A percentile compares a stretch with the other conserved stretches of the same genome.
Conservation (phyloP, 2,329 filamentous ascomycete genomes). For the Nigrospora sphaerica region DNA sequence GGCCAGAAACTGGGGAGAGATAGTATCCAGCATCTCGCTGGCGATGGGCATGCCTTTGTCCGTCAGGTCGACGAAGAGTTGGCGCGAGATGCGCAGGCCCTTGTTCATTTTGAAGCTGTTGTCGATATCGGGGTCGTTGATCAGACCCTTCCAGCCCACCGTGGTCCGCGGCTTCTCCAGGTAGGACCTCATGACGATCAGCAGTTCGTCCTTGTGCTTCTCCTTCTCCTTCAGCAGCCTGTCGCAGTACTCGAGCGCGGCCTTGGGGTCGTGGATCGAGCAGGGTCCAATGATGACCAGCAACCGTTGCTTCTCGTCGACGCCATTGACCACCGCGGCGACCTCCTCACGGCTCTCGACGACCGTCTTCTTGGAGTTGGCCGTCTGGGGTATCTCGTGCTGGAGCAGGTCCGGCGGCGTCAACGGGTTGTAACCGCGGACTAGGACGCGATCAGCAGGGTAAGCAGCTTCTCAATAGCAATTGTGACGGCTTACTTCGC, state of each 20-base stretch:
- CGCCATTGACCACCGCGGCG: slow-evolving; percentile 62
- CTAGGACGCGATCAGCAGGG: slow-evolving; percentile 28
- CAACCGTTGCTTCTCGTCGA: slow-evolving; percentile 51
- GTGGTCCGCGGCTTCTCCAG: slow-evolving; percentile 98
- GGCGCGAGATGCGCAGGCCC: slow-evolving; percentile 75
- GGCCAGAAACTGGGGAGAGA: slow-evolving; percentile 92
- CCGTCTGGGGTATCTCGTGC: slow-evolving; percentile 70
- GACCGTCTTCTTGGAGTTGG: slow-evolving; percentile 53
- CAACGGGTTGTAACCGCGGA: slow-evolving; percentile 86
- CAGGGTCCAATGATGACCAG: slow-evolving; percentile 86
- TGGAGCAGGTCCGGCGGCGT: slow-evolving; percentile 92
- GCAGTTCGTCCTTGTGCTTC: slow-evolving; percentile 81
- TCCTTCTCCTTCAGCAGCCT: slow-evolving; percentile 73
- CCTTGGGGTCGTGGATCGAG: slow-evolving; percentile 90
- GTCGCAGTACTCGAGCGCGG: slow-evolving; percentile 89
- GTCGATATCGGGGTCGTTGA: slow-evolving; percentile 98
- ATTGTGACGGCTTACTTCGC: slow-evolving; percentile 55
- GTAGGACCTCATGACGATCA: slow-evolving; percentile 97
- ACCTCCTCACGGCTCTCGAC: slow-evolving; percentile 55
- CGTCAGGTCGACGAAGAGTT: slow-evolving; percentile 91
- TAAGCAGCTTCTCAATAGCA: slow-evolving; percentile 13
- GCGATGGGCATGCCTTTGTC: slow-evolving; percentile 91
- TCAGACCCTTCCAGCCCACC: slow-evolving; percentile 96
- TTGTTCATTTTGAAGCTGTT: slow-evolving; percentile 99
- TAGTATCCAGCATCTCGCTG: slow-evolving; percentile 96